These are phyloP conservation scores for Hapsidospora chrysogenum DNA, from an alignment of 495 filamentous ascomycete species.

Conservation along the genomic window DNA sequence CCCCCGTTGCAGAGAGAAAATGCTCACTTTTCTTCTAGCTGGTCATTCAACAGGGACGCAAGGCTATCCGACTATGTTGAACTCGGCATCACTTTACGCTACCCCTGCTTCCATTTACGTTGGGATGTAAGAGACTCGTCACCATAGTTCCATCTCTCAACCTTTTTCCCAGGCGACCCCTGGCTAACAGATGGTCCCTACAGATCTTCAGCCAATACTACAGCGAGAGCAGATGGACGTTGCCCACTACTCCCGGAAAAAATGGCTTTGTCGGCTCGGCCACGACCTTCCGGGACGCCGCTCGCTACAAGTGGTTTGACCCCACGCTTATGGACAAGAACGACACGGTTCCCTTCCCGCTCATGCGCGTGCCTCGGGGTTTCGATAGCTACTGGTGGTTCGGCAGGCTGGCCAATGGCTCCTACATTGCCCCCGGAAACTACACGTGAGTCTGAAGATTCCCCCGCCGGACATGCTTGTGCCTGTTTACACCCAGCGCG, in stretches of 20 bases:
- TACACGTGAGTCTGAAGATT: constrained; percentile 12
- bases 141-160: no score
- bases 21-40: no score
- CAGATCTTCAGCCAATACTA: constrained; percentile 14
- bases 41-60: constrained; percentile 7
- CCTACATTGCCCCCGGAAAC: constrained; percentile 16
- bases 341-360: constrained; percentile 11
- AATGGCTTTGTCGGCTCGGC: constrained; percentile 18
- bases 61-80: constrained; percentile 4
- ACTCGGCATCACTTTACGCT: constrained; percentile 8
- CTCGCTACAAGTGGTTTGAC: constrained; percentile 7
- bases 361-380: constrained; percentile 7
- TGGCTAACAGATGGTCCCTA: no score
- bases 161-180: no score
- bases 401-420: constrained; percentile 16
- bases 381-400: constrained; percentile 13
- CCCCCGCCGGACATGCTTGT: background rate
- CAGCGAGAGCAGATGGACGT: constrained; percentile 13
- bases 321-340: constrained; percentile 8
- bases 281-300: constrained; percentile 7
- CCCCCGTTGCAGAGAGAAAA: no score
- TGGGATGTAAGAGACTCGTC: constrained; percentile 12
- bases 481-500: no score
- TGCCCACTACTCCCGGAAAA: constrained; percentile 16
- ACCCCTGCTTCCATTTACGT: constrained; percentile 11